A percentile compares a stretch with the other conserved stretches of the same genome.
These are phyloP conservation scores for Quercus engelmannii DNA, from an alignment of 306 rosid species.

Conservation along the genomic window DNA sequence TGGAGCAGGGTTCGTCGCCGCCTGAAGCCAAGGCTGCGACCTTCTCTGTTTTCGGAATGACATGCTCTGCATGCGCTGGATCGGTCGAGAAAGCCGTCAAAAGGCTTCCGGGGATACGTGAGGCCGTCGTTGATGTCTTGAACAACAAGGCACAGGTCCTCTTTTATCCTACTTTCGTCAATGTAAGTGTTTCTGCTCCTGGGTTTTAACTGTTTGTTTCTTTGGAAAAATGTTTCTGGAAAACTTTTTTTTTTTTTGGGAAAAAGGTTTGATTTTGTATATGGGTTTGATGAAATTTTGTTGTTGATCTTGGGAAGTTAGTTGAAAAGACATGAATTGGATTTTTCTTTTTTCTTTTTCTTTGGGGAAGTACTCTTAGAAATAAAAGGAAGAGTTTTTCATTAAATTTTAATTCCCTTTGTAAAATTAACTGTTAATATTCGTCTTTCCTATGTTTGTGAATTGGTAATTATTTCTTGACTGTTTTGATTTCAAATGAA, in stretches of 20 bases:
- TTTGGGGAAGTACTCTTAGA: neutral
- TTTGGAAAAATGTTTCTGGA: neutral
- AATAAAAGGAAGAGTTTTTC: neutral
- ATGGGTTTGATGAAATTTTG: neutral
- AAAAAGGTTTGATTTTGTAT: neutral
- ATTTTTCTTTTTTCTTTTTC: neutral
- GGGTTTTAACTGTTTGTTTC: neutral
- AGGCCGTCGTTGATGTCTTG: slow-evolving; percentile 67
- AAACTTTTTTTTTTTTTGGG: neutral
- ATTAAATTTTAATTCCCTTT: too few relatives aligned
- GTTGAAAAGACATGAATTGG: neutral
- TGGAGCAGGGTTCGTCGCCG: neutral
- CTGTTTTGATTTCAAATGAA: too few relatives aligned
- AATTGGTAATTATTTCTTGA: too few relatives aligned
- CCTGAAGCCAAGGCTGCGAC: slow-evolving; percentile 36
- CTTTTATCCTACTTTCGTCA: slow-evolving; percentile 50
- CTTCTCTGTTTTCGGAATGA: slow-evolving; percentile 66
- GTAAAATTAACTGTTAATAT: too few relatives aligned
- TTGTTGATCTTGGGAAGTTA: neutral
- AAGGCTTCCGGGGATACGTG: slow-evolving; percentile 67
- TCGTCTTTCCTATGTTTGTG: too few relatives aligned
- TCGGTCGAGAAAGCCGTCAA: slow-evolving; percentile 72
- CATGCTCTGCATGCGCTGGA: slow-evolving; percentile 74
- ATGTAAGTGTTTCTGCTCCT: slow-evolving; percentile 29
- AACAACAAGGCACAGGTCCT: slow-evolving; percentile 62